phyloP scores from a whole-genome alignment of 345 rosid genomes.

The Corymbia maculata region DNA sequence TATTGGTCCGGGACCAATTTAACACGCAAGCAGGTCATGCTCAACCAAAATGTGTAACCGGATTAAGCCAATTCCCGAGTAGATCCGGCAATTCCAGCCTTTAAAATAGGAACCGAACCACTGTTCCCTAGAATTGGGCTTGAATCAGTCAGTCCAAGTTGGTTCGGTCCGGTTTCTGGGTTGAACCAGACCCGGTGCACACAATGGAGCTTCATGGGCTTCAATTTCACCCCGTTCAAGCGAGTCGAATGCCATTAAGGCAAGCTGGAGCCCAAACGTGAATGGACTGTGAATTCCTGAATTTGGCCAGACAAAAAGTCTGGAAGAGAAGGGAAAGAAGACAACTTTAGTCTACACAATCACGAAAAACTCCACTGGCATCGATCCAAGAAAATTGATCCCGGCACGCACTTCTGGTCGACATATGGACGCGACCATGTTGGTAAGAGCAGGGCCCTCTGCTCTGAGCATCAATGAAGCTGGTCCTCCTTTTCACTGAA shows the following conservation, averaged over 20 bases:
- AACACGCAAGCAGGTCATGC: neutral
- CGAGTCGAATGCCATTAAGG: neutral
- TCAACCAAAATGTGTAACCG: neutral
- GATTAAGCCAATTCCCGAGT: neutral
- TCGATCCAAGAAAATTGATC: neutral
- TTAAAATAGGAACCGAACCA: neutral
- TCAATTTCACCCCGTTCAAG: neutral
- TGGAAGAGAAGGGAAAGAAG: neutral
- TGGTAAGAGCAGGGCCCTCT: neutral
- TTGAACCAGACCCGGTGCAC: neutral
- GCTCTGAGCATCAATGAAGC: neutral
- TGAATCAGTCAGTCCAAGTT: neutral
- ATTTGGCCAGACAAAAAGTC: neutral
- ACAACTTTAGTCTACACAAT: neutral
- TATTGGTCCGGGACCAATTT: neutral
- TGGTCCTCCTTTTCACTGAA: neutral
- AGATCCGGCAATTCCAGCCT: neutral
- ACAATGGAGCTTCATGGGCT: neutral
- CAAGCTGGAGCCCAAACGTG: neutral
- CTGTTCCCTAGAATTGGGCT: neutral
- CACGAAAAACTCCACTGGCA: neutral
- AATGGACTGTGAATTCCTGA: neutral
- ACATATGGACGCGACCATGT: neutral
- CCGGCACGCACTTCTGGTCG: neutral
- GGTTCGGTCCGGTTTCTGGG: neutral